phyloP scores from a whole-genome alignment of 345 rosid species.

The Psidium friedrichsthalianum region DNA sequence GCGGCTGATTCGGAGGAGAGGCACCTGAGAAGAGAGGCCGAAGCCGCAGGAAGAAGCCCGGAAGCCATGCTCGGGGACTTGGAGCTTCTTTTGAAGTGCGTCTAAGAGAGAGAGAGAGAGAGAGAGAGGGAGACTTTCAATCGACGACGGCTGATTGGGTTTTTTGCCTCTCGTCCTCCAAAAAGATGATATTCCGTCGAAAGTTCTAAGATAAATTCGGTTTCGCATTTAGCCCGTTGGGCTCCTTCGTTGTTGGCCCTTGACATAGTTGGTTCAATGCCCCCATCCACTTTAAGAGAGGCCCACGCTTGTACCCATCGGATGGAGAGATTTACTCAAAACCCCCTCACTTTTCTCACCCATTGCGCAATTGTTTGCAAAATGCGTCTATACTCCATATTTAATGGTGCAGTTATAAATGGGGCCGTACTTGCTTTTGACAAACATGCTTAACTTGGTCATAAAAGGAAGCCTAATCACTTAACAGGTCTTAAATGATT shows the following conservation, averaged over 20 bases:
- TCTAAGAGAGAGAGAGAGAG: not conserved
- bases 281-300: not conserved
- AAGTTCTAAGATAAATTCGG: not conserved
- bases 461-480: too few species aligned
- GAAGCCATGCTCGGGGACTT: slow-evolving; percentile 2
- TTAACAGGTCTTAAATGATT: too few species aligned
- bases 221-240: not conserved
- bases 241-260: not conserved
- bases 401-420: too few species aligned
- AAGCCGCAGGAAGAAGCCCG: not conserved
- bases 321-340: not conserved
- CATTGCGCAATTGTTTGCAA: too few species aligned
- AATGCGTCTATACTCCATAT: too few species aligned
- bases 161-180: not conserved
- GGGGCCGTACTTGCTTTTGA: too few species aligned
- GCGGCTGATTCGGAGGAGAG: not conserved
- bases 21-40: not conserved
- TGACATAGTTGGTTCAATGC: not conserved
- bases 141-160: not conserved
- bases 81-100: not conserved
- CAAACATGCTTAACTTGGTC: too few species aligned
- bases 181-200: not conserved
- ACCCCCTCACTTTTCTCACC: too few species aligned
- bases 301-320: not conserved
- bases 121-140: not conserved